Evolutionary conservation across 176 grass and related monocot species (phyloP).

Genomic region (Bolboschoenus planiculmis): DNA sequence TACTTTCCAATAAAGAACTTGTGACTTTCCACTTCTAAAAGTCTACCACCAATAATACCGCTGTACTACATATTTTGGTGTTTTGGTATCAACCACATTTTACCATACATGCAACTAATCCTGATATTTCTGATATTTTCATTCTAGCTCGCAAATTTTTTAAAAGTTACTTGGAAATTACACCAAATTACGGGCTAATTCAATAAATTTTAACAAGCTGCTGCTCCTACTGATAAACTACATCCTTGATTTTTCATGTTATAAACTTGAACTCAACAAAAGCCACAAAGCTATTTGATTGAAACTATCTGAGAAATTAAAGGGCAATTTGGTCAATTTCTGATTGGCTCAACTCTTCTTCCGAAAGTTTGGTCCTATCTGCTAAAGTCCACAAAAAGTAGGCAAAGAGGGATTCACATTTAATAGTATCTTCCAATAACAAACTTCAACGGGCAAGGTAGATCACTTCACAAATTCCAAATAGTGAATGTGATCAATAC

Average conservation of each 20-base stretch:
- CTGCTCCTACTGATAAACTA: not conserved
- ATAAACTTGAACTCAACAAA: not conserved
- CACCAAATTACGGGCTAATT: not conserved
- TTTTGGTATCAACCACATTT: not conserved
- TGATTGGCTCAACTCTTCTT: not conserved
- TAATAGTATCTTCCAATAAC: not conserved
- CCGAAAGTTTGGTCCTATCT: not conserved
- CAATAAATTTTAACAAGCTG: not conserved
- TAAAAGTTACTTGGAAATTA: not conserved
- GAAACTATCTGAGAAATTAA: not conserved
- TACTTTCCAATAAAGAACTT: conserved; percentile 20
- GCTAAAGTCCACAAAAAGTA: not conserved
- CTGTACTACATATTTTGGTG: not conserved
- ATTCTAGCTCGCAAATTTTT: not conserved
- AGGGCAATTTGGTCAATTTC: not conserved
- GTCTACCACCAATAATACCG: conserved; percentile 3
- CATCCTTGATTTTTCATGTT: not conserved
- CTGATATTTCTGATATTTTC: not conserved
- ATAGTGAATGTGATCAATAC: not conserved
- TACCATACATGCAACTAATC: conserved; percentile 7
- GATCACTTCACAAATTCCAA: not conserved
- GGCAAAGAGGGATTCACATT: not conserved
- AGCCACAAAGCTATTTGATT: not conserved
- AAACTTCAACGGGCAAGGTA: not conserved
- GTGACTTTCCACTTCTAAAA: not conserved